Conservation (phyloP, 768 basidiomycete species). For the Boletus insuetus region DNA sequence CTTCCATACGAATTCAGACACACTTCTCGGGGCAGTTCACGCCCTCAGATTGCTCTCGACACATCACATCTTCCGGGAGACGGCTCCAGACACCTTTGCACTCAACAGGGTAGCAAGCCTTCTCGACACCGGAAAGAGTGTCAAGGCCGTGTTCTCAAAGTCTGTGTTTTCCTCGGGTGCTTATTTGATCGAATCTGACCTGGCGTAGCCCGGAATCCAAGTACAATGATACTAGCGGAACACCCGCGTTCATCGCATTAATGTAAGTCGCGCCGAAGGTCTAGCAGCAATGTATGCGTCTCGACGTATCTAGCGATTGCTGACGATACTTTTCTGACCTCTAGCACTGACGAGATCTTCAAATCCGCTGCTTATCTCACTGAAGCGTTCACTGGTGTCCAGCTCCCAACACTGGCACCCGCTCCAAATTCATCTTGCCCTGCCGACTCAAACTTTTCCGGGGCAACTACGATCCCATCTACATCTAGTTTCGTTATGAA, state of each 20-base stretch:
- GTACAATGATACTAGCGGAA: conserved; percentile 62
- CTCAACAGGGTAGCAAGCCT: conserved; percentile 67
- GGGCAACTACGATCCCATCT: background rate
- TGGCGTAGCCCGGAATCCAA: conserved; percentile 54
- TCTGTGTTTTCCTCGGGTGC: conserved; percentile 23
- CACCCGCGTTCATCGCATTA: conserved; percentile 68
- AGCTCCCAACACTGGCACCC: conserved; percentile 11
- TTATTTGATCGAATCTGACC: conserved; percentile 1
- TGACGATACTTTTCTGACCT: conserved; percentile 4
- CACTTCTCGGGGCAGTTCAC: conserved; percentile 46
- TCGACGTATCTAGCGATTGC: background rate
- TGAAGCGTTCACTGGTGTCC: conserved; percentile 51
- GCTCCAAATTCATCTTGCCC: conserved; percentile 14
- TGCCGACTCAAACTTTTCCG: background rate
- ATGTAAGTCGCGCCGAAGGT: conserved; percentile 42
- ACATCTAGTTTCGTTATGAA: background rate
- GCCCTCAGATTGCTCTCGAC: conserved; percentile 74
- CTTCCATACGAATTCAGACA: background rate
- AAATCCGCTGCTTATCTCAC: conserved; percentile 76
- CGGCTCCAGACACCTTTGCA: conserved; percentile 68
- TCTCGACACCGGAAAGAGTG: conserved; percentile 63
- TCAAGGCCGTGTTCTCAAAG: conserved; percentile 48
- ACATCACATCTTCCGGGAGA: conserved; percentile 71
- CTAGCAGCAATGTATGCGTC: background rate
- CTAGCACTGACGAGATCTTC: conserved; percentile 72